Evolutionary conservation across 192 early-diverging fungal species (phyloP).

Genomic region (Coemansia sp.): DNA sequence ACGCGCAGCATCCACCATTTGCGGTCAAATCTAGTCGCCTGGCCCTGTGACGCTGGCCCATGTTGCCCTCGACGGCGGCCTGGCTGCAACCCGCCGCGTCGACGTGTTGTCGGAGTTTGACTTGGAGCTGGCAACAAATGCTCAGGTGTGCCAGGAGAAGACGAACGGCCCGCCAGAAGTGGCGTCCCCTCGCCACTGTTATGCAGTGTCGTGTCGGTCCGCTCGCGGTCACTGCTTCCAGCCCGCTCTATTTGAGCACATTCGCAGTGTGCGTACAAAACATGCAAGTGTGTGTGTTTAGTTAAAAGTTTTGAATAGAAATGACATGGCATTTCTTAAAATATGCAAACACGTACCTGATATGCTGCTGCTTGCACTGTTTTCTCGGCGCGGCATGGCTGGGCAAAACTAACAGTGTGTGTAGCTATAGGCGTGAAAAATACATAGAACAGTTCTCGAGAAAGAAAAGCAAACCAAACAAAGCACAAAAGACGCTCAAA

Average conservation of each 20-base stretch:
- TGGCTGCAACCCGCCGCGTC: background rate
- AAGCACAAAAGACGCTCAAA: background rate
- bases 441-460: background rate
- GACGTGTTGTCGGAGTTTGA: slow-evolving; percentile 4
- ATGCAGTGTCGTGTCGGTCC: background rate
- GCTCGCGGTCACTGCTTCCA: background rate
- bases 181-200: slow-evolving; percentile 18
- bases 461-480: background rate
- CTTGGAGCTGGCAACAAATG: slow-evolving; percentile 21
- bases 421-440: background rate
- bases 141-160: slow-evolving; percentile 5
- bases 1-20: slow-evolving; percentile 56
- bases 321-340: background rate
- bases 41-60: slow-evolving; percentile 3
- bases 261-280: no score
- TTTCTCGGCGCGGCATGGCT: background rate
- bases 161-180: slow-evolving; percentile 15
- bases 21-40: background rate
- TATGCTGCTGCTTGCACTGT: background rate
- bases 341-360: background rate
- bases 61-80: slow-evolving; percentile 10
- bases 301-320: no score
- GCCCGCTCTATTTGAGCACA: background rate
- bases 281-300: no score
- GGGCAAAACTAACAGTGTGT: no score